Conservation (phyloP, 2,329 filamentous ascomycete species). For the Dactylellina leptospora region DNA sequence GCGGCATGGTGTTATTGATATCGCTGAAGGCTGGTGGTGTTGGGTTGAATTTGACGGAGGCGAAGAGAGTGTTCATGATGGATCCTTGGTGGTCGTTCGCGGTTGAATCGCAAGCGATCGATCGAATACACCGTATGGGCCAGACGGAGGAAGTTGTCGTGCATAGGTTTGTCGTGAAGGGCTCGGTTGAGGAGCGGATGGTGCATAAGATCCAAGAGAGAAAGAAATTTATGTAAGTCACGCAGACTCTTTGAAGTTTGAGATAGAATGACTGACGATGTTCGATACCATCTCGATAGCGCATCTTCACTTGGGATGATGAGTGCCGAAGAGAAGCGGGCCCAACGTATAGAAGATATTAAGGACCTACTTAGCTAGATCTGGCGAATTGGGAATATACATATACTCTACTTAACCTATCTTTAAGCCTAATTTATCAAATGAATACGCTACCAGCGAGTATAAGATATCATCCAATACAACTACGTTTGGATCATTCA, state of each 20-base stretch:
- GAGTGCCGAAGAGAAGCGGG: conserved; percentile 89
- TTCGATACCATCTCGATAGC: conserved; percentile 70
- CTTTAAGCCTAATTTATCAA: too few species aligned
- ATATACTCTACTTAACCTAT: too few species aligned
- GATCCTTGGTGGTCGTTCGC: conserved; percentile 99
- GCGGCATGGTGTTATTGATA: conserved; percentile 79
- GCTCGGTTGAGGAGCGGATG: conserved; percentile 96
- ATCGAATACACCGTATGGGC: conserved; percentile 96
- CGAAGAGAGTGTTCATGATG: conserved; percentile 96
- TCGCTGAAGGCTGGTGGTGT: conserved; percentile 91
- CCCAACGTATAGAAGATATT: conserved; percentile 91
- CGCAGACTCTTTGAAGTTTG: background rate
- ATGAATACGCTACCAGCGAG: too few species aligned
- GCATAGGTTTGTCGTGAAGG: conserved; percentile 84
- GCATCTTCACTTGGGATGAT: conserved; percentile 96
- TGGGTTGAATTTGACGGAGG: conserved; percentile 88
- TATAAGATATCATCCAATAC: too few species aligned
- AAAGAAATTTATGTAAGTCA: conserved; percentile 90
- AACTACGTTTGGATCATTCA: too few species aligned
- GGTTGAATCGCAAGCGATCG: conserved; percentile 94
- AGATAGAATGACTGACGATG: conserved; percentile 1
- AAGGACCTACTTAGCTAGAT: conserved; percentile 77
- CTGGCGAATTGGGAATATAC: background rate
- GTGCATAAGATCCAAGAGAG: conserved; percentile 82
- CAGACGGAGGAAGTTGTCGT: conserved; percentile 87